Conservation (phyloP, 345 rosid genomes). For the Kernera saxatilis region DNA sequence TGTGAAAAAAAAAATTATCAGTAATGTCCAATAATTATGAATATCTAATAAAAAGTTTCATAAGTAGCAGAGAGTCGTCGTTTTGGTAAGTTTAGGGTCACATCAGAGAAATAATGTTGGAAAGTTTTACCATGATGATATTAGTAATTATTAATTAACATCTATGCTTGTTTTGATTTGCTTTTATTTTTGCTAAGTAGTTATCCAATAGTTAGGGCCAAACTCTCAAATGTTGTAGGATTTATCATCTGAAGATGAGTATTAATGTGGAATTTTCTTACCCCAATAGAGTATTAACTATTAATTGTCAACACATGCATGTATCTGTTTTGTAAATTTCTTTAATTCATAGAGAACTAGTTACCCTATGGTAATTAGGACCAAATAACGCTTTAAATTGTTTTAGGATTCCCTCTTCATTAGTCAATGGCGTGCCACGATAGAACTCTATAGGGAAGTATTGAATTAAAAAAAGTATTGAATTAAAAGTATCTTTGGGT, state of each 20-base stretch:
- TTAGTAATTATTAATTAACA: background rate
- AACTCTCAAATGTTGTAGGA: background rate
- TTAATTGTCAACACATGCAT: too few relatives aligned
- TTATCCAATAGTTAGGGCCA: background rate
- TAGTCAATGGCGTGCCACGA: slow-evolving; percentile 23
- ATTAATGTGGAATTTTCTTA: background rate
- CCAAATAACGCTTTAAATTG: background rate
- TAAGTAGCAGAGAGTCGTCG: slow-evolving; percentile 6
- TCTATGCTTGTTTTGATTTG: background rate
- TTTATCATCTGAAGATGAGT: background rate
- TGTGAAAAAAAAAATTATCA: background rate
- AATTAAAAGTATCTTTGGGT: slow-evolving; percentile 1
- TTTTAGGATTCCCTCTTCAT: slow-evolving; percentile 3
- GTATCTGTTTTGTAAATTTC: background rate
- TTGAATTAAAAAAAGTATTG: background rate
- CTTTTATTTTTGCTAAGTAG: background rate
- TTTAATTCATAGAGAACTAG: background rate
- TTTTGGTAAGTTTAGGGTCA: slow-evolving; percentile 24
- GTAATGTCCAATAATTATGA: background rate
- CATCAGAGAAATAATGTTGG: slow-evolving; percentile 13
- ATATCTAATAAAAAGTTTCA: slow-evolving; percentile 3
- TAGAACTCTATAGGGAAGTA: background rate
- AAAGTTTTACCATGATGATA: slow-evolving; percentile 12
- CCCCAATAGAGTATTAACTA: background rate
- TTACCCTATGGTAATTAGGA: background rate